Percentiles rank a stretch among this genome's conserved stretches.
These are phyloP conservation scores for Metschnikowia noctiluminum DNA, from an alignment of 805 yeast species.

Conservation along the genomic window DNA sequence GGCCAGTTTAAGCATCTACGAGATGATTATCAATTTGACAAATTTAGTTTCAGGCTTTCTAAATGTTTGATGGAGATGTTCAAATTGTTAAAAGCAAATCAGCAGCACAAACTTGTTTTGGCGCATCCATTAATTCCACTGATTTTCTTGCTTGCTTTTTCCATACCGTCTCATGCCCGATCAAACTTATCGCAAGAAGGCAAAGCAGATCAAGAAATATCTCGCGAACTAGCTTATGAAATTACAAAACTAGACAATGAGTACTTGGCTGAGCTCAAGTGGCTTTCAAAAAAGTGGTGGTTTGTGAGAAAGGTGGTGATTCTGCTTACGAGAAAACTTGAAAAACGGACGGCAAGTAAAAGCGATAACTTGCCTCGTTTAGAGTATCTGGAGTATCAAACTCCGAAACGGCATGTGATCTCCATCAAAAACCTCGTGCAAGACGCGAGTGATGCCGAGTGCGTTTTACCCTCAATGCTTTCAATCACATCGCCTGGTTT, in stretches of 20 bases:
- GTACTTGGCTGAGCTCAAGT: conserved; percentile 10
- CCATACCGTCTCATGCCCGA: conserved; percentile 13
- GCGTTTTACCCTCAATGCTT: conserved; percentile 13
- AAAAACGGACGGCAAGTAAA: neutral
- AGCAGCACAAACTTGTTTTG: conserved; percentile 14
- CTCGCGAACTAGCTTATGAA: conserved; percentile 2
- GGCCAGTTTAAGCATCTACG: conserved; percentile 14
- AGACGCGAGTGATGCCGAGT: conserved; percentile 13
- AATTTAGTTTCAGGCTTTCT: conserved; percentile 10
- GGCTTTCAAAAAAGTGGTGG: conserved; percentile 17
- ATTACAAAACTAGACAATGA: conserved; percentile 2
- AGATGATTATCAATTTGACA: conserved; percentile 9
- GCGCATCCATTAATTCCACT: conserved; percentile 18
- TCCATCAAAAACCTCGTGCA: conserved; percentile 13
- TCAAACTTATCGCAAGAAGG: conserved; percentile 6
- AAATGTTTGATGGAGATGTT: conserved; percentile 10
- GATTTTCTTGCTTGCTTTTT: conserved; percentile 16
- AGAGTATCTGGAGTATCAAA: neutral
- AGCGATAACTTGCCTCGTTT: neutral
- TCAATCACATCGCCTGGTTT: conserved; percentile 19
- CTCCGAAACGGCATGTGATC: conserved; percentile 6
- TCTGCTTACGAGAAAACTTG: conserved; percentile 7
- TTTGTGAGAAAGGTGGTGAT: conserved; percentile 15
- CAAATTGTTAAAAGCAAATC: conserved; percentile 10
- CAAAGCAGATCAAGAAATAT: neutral